Base-by-base conservation (phyloP, 257 asterid genomes). In the Plantago elongata region DNA sequence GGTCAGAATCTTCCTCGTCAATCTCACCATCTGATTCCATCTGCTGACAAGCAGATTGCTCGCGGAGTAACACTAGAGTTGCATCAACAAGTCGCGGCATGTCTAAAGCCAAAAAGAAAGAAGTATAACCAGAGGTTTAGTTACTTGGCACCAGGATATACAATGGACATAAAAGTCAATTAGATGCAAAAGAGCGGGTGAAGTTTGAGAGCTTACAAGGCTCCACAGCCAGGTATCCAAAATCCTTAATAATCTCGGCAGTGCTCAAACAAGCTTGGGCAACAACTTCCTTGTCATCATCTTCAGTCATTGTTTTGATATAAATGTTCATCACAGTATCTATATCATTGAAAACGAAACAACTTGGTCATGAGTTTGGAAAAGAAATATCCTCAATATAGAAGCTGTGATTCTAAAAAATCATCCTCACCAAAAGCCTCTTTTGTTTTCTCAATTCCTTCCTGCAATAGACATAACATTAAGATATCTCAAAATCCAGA, bases 221-320 rank as follows among this genome's bases (percentile, higher is more conserved):
- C 71, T 93, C 97, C 73, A 93, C 80, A 57, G 92, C 91, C 67
- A 83, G 46, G 78, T 80, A 89, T 61, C 96, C 96, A 70, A 87
- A 75, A 71, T 89, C 99, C 58, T 78, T 87, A 54, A 82, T 69
- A 65, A 93, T 85, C 69, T 93, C 99, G 71, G 88, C 95, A 45
- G 85, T 68, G 69, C 95, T 78, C 73, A 73, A 78, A 79, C 99
- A 93, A 70, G 97, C 94, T 77, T 89, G 96, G 69, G 99, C 96
- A 75, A 89, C 99, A 65, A 89, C 97, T 81, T 89, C 99, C 81
- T 87, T 87, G 78, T 89, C 99, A 61, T 89, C 99, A 70, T 93
- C 96, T 60, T 87, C 95, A 37, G 80, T 72, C 95, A 89, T 89
- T 75, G 96, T 78, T 75, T 83, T 87, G 61, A 85, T 67, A 76